Evolutionary conservation across 2,329 filamentous ascomycete genomes (phyloP).

Genomic region (Mycosphaerella sp.): DNA sequence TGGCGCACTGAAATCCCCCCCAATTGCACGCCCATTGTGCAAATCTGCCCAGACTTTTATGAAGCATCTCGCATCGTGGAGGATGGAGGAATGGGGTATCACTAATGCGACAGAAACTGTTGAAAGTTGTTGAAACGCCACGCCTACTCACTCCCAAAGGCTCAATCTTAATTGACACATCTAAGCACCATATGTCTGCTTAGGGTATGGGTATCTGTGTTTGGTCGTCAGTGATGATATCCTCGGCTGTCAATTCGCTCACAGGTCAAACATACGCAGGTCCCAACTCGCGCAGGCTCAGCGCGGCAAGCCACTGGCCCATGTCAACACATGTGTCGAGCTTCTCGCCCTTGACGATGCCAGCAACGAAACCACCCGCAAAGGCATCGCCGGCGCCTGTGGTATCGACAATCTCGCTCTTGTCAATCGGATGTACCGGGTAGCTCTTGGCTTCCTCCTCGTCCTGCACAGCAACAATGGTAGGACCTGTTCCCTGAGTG

Average conservation of each 20-base stretch:
- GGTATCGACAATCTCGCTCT: constrained; percentile 83
- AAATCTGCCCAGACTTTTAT: constrained; percentile 9
- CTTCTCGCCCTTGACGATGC: constrained; percentile 75
- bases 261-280: constrained; percentile 67
- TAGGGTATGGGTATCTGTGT: constrained; percentile 35
- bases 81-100: constrained; percentile 29
- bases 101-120: constrained; percentile 23
- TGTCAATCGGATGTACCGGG: constrained; percentile 71
- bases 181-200: constrained; percentile 34
- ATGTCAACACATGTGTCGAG: constrained; percentile 77
- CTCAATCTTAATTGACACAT: constrained; percentile 2
- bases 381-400: constrained; percentile 96
- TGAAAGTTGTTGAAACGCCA: constrained; percentile 34
- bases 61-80: constrained; percentile 27
- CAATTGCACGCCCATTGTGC: not conserved
- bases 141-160: not conserved
- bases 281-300: constrained; percentile 92
- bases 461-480: constrained; percentile 66
- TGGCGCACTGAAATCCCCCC: too few species aligned
- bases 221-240: constrained; percentile 11
- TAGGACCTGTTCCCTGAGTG: constrained; percentile 90
- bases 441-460: constrained; percentile 62
- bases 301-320: constrained; percentile 91
- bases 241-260: not conserved
- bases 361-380: constrained; percentile 86